Evolutionary conservation across 2,329 filamentous ascomycete species (phyloP), one percentile per base, ranked within the genome.

Genomic region (Beauveria medogensis): DNA sequence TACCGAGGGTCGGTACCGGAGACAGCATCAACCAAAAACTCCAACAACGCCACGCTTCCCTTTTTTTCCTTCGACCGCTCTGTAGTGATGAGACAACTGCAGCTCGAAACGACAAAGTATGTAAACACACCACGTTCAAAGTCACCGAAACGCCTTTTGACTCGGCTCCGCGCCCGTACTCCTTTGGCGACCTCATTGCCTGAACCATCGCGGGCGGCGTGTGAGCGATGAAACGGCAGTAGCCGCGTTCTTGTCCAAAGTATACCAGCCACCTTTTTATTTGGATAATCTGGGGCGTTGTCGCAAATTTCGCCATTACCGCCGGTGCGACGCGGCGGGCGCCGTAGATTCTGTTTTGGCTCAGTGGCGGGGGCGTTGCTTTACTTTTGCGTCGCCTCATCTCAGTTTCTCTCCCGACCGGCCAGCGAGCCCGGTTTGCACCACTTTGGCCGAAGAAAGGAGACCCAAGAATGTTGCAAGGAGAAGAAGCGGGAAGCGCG

Each of bases 41-140:
- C 55, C 43, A 57, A 48, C 44, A 57, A 57, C 55, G 55, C 55
- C 55, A 7, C 43, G 55, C 55, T 57, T 26, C 18, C 24, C 12
- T 37, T 37, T 6, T 6, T 24, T 24, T 46, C 10, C 37, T 18
- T 6, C 22, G 18, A 20, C 55, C 44, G 20, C 30, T 30, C 20
- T 12, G 28, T 57, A 57, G 55, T 48, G 20, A 48, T 48, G 16
- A 26, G 43, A 26, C 43, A 57, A 7, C 26, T 48, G 22, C 20
- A 26, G 28, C 20, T 48, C 48, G 43, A 56, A 48, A 48, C 55
- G 20, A 26, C 28, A 28, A 28, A 44, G 43, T 37, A 37, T 37
- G 14, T 37, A 5, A 28, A 40, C 20, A 20, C 24, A 28, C 41
- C 26, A 47, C 18, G n/a, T 46, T 47, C 3, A 26, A 47, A 28